These are phyloP conservation scores for Eutypa lata DNA, from an alignment of 2,329 filamentous ascomycete genomes.

Conservation along the genomic window DNA sequence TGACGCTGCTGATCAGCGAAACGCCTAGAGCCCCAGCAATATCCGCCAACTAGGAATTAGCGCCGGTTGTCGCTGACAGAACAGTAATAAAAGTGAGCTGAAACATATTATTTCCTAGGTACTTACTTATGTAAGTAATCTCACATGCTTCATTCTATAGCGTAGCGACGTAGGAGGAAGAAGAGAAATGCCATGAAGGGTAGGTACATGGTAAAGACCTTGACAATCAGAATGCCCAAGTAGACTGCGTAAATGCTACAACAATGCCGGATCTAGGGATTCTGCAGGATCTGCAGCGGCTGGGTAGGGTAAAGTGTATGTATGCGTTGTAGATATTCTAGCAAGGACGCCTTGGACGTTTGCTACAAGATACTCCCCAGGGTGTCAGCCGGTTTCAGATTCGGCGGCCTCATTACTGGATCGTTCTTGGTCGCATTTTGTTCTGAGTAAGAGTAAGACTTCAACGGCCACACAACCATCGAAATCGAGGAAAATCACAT, in stretches of 20 bases:
- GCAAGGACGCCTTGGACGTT: neutral
- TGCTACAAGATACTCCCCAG: neutral
- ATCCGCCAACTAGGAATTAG: neutral
- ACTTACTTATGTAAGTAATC: too few relatives aligned
- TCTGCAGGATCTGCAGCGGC: neutral
- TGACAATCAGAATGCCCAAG: too few relatives aligned
- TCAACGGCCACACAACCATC: too few relatives aligned
- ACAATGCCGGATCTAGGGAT: neutral
- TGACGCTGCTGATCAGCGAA: too few relatives aligned
- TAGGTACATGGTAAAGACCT: too few relatives aligned
- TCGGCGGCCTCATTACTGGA: neutral
- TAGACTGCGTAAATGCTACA: neutral
- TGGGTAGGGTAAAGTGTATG: neutral
- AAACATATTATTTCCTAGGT: too few relatives aligned
- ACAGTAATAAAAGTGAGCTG: too few relatives aligned
- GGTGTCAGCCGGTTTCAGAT: neutral
- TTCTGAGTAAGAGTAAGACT: neutral
- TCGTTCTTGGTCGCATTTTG: neutral
- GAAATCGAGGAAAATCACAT: too few relatives aligned
- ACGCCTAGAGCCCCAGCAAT: neutral
- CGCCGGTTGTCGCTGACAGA: neutral
- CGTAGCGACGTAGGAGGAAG: too few relatives aligned
- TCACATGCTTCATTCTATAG: too few relatives aligned
- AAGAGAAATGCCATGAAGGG: too few relatives aligned
- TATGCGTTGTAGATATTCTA: neutral